Evolutionary conservation across 176 grass and related monocot genomes (phyloP), one percentile per base, ranked within the genome.

Genomic region (Chloris gayana): DNA sequence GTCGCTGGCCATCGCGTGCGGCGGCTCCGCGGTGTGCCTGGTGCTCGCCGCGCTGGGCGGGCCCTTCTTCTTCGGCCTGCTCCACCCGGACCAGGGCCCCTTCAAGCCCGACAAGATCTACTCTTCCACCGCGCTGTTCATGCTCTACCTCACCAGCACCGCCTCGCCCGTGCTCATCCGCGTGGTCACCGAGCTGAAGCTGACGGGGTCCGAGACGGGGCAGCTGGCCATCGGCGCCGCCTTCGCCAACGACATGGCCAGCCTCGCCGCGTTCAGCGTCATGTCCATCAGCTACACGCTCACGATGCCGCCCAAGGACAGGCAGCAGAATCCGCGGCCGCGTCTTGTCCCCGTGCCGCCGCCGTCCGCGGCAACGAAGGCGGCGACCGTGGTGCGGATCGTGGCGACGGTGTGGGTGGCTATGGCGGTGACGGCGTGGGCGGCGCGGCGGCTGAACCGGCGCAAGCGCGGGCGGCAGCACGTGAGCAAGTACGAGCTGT

Each of bases 111-210:
- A 44, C 10, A 78, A 47, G 68, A 34, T 91, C 54, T 86, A 77
- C 72, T 33, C 86, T 56, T 58, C 81, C 78, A 78, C 78, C 13
- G 61, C 39, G 0, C 69, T 87, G 15, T 62, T 92, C 18, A 62
- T 59, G 21, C 70, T 95, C 6, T 67, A 87, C 35, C 69, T 92
- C 61, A 78, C 90, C 50, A 90, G 80, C 75, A 90, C 87, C 1
- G 85, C 90, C 34, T 95, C 90, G 0, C 93, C 90, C 11, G 79
- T 95, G 6, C 85, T 95, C 69, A 85, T 92, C 68, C 85, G 90
- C 60, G 90, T 95, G 41, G 82, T 86, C 49, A 95, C 93, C 24
- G 87, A 95, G 65, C 85, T 95, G 13, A 92, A 95, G 84, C 85
- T 92, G 9, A 82, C 82, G 7, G 84, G 69, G 7, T 95, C 90